These are phyloP conservation scores for Penicillium verrucosum DNA, from an alignment of 2,329 filamentous ascomycete species.

Conservation along the genomic window DNA sequence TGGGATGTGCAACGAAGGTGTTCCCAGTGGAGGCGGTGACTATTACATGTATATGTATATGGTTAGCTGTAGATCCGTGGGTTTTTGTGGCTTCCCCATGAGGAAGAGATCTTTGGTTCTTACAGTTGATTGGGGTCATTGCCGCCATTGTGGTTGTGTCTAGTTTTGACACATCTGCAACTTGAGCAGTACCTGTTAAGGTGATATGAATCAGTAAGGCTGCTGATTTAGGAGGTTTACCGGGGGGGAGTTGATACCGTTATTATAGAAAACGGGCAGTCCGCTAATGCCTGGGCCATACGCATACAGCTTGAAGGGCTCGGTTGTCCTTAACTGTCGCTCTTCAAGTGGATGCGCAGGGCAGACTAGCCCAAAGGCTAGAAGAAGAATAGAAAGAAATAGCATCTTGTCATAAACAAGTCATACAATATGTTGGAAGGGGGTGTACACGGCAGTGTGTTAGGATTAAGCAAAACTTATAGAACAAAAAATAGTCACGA, in stretches of 20 bases:
- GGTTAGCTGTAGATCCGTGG: not conserved
- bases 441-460: not conserved
- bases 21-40: slow-evolving; percentile 4
- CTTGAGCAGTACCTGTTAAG: slow-evolving; percentile 6
- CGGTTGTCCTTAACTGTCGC: not conserved
- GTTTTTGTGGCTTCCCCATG: not conserved
- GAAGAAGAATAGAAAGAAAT: not conserved
- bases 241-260: slow-evolving; percentile 1
- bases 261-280: slow-evolving; percentile 11
- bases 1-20: slow-evolving; percentile 11
- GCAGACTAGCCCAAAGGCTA: slow-evolving; percentile 2
- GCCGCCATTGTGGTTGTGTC: not conserved
- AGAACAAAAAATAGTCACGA: not conserved
- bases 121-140: slow-evolving; percentile 12
- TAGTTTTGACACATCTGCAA: slow-evolving; percentile 7
- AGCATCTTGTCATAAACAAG: not conserved
- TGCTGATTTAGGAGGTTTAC: not conserved
- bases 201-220: not conserved
- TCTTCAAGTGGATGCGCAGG: slow-evolving; percentile 5
- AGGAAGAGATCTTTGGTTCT: not conserved
- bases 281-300: slow-evolving; percentile 15
- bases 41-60: not conserved
- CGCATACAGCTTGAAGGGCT: slow-evolving; percentile 13
- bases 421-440: not conserved
- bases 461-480: not conserved